Conservation (phyloP, 371 early-diverging fungal genomes). For the Actinomortierella wolfii region DNA sequence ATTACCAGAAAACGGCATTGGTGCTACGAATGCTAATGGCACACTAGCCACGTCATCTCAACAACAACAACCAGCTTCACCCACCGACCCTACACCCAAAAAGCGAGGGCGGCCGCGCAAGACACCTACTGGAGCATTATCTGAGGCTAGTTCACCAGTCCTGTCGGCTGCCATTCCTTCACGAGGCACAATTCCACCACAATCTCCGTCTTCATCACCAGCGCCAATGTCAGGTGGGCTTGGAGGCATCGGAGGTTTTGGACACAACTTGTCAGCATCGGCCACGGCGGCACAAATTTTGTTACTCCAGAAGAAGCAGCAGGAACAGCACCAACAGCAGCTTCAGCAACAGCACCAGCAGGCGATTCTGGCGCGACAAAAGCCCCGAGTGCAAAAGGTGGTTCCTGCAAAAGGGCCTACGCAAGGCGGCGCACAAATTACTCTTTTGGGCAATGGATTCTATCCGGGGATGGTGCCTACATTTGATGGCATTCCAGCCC, state of each 20-base stretch:
- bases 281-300: conserved; percentile 30
- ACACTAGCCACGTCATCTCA: neutral
- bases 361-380: conserved; percentile 39
- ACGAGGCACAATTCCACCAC: conserved; percentile 14
- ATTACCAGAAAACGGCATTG: conserved; percentile 2
- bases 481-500: conserved; percentile 77
- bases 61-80: neutral
- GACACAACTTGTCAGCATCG: conserved; percentile 12
- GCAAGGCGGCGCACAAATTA: conserved; percentile 79
- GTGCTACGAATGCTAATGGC: no score
- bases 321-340: conserved; percentile 38
- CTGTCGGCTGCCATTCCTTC: conserved; percentile 23
- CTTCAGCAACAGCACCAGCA: conserved; percentile 43
- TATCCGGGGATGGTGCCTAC: conserved; percentile 69
- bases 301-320: conserved; percentile 28
- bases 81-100: conserved; percentile 13
- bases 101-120: conserved; percentile 47
- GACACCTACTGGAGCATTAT: neutral
- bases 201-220: conserved; percentile 21
- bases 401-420: conserved; percentile 80
- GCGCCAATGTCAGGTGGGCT: neutral
- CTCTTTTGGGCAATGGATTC: conserved; percentile 78
- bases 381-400: conserved; percentile 57
- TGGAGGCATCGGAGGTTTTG: neutral
- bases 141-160: conserved; percentile 27